A percentile compares a stretch with the other conserved stretches of the same genome.
Evolutionary conservation across 805 yeast species (phyloP).

Genomic region (Jamesozyma rosinii): DNA sequence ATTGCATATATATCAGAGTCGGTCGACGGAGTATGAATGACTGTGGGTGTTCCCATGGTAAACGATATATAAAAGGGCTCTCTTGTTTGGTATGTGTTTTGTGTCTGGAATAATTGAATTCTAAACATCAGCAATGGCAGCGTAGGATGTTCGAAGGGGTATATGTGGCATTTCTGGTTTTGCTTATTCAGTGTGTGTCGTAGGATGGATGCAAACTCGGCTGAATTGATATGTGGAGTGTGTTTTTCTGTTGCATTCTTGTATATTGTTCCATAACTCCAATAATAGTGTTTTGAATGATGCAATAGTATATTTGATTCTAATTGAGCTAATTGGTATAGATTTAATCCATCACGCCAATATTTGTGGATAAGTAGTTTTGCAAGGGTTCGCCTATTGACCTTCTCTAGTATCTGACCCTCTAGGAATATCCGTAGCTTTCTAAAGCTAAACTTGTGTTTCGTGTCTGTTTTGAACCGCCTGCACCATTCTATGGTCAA

Average conservation of each 20-base stretch:
- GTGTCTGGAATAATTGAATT: constrained; percentile 55
- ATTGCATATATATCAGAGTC: constrained; percentile 36
- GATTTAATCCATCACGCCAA: constrained; percentile 22
- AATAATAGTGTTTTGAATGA: constrained; percentile 36
- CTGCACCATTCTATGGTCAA: constrained; percentile 19
- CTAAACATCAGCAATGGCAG: constrained; percentile 53
- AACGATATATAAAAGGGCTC: constrained; percentile 58
- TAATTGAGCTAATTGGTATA: constrained; percentile 56
- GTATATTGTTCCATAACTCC: constrained; percentile 26
- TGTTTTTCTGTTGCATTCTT: not conserved
- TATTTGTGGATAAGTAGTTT: constrained; percentile 12
- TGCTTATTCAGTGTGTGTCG: not conserved
- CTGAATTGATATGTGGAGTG: not conserved
- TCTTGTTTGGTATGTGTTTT: constrained; percentile 28
- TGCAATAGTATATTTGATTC: constrained; percentile 60
- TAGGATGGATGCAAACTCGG: not conserved
- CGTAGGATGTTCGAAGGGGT: constrained; percentile 55
- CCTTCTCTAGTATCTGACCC: constrained; percentile 8
- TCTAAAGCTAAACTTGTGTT: not conserved
- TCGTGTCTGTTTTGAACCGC: constrained; percentile 9
- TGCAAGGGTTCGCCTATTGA: constrained; percentile 10
- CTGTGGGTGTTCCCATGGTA: constrained; percentile 56
- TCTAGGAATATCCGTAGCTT: constrained; percentile 6
- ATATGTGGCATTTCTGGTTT: constrained; percentile 33
- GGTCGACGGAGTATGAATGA: constrained; percentile 46